Evolutionary conservation across 2,329 filamentous ascomycete species (phyloP), one percentile per base, ranked within the genome.

Genomic region (Colletotrichum sp.): DNA sequence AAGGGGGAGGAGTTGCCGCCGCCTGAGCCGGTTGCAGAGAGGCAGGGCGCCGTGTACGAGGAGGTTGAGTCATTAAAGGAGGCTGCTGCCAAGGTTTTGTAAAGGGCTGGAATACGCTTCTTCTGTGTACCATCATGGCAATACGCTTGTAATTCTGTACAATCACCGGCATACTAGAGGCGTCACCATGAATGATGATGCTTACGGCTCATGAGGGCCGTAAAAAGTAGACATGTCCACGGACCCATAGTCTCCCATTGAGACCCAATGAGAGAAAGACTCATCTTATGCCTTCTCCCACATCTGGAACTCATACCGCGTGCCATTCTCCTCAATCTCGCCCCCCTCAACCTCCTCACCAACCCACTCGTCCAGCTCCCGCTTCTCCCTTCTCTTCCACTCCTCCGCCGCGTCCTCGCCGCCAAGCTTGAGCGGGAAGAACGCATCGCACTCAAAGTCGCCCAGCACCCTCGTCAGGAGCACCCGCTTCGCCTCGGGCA

Each of bases 381-480:
- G 85, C 76, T 89, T 89, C 79, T 21, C 65, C 66, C 18, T 49
- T 24, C 64, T 39, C 60, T 18, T 30, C 68, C 72, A 72, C 12
- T 69, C 68, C 26, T n/a, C 72, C 72, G 63, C 67, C 76, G 18
- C 78, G 75, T 75, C 81, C 59, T 82, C 84, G 4, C 85, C 85
- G 1, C 86, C 86, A 74, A 95, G 81, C 66, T 86, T 83, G n/a
- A 94, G 82, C 2, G 93, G 90, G 80, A 98, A 96, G 80, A 92
- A 92, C 0, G 93, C 93, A 83, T 97, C 95, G 81, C 94, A 96
- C 73, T 94, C 93, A 84, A 93, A 96, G 64, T 95, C 93, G 78
- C 89, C 81, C 36, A 71, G 28, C 44, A 98, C 90, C 78, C 91
- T 89, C 67, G 95, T 97, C 78, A 96, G 86, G 76, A 97, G 84